Evolutionary conservation across 495 filamentous ascomycete species (phyloP).

Genomic region (Eremomyces bilateralis): DNA sequence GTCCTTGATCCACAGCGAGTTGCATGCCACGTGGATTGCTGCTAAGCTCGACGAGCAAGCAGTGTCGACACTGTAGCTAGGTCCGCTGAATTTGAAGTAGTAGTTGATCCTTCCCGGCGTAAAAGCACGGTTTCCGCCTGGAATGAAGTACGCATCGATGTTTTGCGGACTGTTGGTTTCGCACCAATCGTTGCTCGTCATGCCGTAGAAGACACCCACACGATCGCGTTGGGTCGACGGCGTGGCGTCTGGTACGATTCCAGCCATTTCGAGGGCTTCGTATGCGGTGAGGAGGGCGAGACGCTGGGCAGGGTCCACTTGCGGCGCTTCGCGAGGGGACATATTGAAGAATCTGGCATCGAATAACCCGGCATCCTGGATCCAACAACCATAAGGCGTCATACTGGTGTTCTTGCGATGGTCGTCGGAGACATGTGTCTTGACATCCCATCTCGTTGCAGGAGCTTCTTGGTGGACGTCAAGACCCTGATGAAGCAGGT

Average conservation of each 20-base stretch:
- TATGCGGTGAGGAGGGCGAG: slow-evolving; percentile 19
- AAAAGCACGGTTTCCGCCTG: slow-evolving; percentile 15
- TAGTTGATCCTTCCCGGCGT: slow-evolving; percentile 17
- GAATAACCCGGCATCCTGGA: slow-evolving; percentile 15
- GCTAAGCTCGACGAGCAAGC: slow-evolving; percentile 20
- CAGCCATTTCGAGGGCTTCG: slow-evolving; percentile 21
- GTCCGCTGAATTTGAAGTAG: slow-evolving; percentile 13
- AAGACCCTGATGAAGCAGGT: slow-evolving; percentile 7
- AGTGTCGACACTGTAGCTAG: slow-evolving; percentile 15
- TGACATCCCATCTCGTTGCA: slow-evolving; percentile 10
- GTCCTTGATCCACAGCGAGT: neutral
- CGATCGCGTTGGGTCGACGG: slow-evolving; percentile 13
- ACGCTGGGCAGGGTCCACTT: slow-evolving; percentile 18
- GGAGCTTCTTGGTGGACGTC: slow-evolving; percentile 12
- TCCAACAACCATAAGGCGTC: slow-evolving; percentile 12
- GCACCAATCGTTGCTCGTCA: slow-evolving; percentile 17
- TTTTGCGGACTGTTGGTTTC: slow-evolving; percentile 14
- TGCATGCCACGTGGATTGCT: slow-evolving; percentile 8
- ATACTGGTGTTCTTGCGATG: slow-evolving; percentile 11
- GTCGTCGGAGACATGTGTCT: no score
- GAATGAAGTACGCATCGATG: slow-evolving; percentile 16
- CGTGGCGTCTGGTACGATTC: slow-evolving; percentile 15
- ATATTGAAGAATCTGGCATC: slow-evolving; percentile 22
- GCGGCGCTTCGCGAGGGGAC: slow-evolving; percentile 18
- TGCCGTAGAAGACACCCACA: slow-evolving; percentile 21